A percentile compares a stretch with the other conserved stretches of the same genome.
Evolutionary conservation across 1,284 basidiomycete species (phyloP).

Genomic region (Earliella scabrosa): DNA sequence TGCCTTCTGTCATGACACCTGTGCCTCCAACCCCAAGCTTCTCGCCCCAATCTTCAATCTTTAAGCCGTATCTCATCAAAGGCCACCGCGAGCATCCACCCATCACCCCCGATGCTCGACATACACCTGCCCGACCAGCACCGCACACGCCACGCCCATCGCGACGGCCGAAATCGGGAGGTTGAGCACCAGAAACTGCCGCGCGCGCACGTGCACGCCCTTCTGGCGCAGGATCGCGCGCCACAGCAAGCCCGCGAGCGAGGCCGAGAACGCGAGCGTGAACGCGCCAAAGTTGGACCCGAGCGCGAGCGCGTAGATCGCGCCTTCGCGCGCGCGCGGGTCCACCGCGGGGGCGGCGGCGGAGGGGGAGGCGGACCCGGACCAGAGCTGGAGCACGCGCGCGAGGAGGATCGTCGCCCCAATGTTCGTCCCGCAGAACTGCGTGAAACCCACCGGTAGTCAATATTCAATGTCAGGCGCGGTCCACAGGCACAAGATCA

Average conservation of each 20-base stretch:
- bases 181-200: conserved; percentile 80
- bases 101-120: conserved; percentile 15
- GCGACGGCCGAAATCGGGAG: conserved; percentile 37
- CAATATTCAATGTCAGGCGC: neutral
- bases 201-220: conserved; percentile 67
- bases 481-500: neutral
- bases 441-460: neutral
- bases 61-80: neutral
- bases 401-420: conserved; percentile 93
- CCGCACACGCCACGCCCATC: conserved; percentile 31
- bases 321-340: conserved; percentile 39
- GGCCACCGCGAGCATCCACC: neutral
- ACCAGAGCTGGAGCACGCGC: conserved; percentile 54
- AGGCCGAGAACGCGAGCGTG: conserved; percentile 89
- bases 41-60: too few species aligned
- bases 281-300: conserved; percentile 94
- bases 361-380: conserved; percentile 22
- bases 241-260: conserved; percentile 93
- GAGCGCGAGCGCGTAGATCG: conserved; percentile 69
- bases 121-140: conserved; percentile 30
- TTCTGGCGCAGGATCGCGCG: conserved; percentile 80
- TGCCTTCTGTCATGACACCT: too few species aligned
- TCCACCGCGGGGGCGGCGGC: conserved; percentile 17
- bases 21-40: neutral
- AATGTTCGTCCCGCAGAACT: conserved; percentile 91